Conservation (phyloP, 2,329 filamentous ascomycete species). For the Helotiales sp. region DNA sequence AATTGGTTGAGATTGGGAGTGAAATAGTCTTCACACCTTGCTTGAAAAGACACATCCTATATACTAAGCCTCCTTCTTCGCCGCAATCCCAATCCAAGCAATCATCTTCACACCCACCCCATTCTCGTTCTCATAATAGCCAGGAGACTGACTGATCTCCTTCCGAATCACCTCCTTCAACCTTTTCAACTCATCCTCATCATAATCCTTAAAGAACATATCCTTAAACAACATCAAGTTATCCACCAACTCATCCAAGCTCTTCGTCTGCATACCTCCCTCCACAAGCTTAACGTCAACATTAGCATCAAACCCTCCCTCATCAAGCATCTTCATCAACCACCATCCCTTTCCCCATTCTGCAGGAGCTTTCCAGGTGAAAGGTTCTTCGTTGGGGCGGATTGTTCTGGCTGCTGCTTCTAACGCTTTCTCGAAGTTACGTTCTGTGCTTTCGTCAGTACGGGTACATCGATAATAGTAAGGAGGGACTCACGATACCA, state of each 20-base stretch:
- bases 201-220: conserved; percentile 14
- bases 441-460: conserved; percentile 3
- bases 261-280: conserved; percentile 6
- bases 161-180: conserved; percentile 4
- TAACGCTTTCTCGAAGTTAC: conserved; percentile 9
- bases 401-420: conserved; percentile 1
- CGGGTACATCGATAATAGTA: neutral
- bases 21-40: neutral
- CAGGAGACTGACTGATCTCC: conserved; percentile 10
- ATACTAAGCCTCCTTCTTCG: conserved; percentile 4
- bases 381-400: conserved; percentile 8
- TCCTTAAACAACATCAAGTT: conserved; percentile 16
- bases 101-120: conserved; percentile 15
- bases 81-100: conserved; percentile 15
- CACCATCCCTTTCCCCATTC: conserved; percentile 11
- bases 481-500: conserved; percentile 10
- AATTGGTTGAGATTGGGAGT: neutral
- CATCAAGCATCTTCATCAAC: conserved; percentile 14
- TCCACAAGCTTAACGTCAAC: conserved; percentile 8
- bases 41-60: neutral
- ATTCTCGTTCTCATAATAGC: conserved; percentile 7
- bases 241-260: conserved; percentile 11
- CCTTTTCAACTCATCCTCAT: conserved; percentile 7
- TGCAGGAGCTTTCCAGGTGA: conserved; percentile 1
- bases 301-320: conserved; percentile 14